phyloP scores from a whole-genome alignment of 2,329 filamentous ascomycete genomes.

The Beauveria caledonica region DNA sequence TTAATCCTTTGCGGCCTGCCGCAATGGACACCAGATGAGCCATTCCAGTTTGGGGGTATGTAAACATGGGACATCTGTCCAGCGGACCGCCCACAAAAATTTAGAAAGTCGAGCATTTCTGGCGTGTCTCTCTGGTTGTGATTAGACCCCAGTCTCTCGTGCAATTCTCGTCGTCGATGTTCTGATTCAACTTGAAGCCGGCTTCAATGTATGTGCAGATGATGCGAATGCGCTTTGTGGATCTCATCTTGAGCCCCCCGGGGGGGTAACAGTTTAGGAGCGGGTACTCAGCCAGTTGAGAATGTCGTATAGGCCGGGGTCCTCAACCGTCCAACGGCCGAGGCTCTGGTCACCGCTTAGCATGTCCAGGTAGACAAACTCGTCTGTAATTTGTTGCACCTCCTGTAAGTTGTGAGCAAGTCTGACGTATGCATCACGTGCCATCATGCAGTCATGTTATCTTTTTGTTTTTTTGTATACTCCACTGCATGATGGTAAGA shows the following conservation, averaged over 20 bases:
- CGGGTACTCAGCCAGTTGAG: constrained; percentile 47
- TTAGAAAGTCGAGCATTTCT: too few relatives aligned
- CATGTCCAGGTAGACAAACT: constrained; percentile 48
- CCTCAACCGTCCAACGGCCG: constrained; percentile 56
- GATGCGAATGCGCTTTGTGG: not conserved
- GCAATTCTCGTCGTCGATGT: not conserved
- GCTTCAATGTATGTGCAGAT: not conserved
- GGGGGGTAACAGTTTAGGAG: not conserved
- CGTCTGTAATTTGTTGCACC: constrained; percentile 49
- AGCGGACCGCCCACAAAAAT: not conserved
- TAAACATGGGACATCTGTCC: not conserved
- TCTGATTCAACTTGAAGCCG: not conserved
- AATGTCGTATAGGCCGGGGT: constrained; percentile 49
- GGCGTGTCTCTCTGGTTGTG: too few relatives aligned
- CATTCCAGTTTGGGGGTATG: not conserved
- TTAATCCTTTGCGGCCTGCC: not conserved
- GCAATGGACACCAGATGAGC: not conserved
- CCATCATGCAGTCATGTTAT: not conserved
- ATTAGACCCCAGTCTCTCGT: not conserved
- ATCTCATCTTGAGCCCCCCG: not conserved
- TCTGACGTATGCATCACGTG: not conserved
- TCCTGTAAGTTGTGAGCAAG: constrained; percentile 33
- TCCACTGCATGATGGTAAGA: not conserved
- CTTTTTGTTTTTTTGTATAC: not conserved
- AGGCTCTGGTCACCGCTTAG: constrained; percentile 43